Conservation (phyloP, 2,329 filamentous ascomycete genomes). For the Gnomoniopsis smithogilvyi region DNA sequence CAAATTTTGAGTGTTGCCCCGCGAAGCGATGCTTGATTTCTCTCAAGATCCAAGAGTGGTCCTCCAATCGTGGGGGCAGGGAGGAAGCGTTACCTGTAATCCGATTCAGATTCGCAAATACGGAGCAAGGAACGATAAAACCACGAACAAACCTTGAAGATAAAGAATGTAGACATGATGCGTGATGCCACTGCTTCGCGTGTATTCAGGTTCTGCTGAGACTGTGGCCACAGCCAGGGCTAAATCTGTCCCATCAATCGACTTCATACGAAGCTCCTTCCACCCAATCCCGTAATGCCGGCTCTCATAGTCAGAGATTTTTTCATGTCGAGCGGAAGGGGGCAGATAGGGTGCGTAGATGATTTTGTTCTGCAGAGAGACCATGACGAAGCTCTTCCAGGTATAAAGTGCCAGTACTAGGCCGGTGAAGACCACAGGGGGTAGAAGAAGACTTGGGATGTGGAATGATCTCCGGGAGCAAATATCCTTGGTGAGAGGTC, state of each 20-base stretch:
- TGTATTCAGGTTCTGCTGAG: constrained; percentile 17
- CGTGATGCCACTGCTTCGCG: background rate
- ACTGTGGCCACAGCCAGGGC: constrained; percentile 54
- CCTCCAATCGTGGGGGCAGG: constrained; percentile 53
- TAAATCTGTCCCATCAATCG: constrained; percentile 63
- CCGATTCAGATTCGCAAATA: background rate
- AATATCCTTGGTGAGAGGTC: background rate
- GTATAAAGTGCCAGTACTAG: constrained; percentile 63
- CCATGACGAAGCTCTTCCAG: constrained; percentile 69
- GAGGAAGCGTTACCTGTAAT: constrained; percentile 56
- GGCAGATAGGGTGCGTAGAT: constrained; percentile 78
- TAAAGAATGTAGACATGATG: constrained; percentile 51
- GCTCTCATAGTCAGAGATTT: constrained; percentile 58
- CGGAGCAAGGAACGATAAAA: too few relatives aligned
- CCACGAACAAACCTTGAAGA: constrained; percentile 45
- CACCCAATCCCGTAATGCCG: constrained; percentile 63
- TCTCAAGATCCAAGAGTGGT: constrained; percentile 50
- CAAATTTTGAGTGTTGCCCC: constrained; percentile 18
- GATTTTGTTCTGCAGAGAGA: constrained; percentile 77
- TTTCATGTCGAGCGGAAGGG: constrained; percentile 66
- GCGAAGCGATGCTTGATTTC: constrained; percentile 37
- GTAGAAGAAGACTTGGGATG: constrained; percentile 47
- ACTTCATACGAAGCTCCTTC: constrained; percentile 59
- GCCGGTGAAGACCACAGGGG: constrained; percentile 64
- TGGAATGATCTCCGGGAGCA: constrained; percentile 30